These are phyloP conservation scores for Arachis hypogaea DNA, from an alignment of 306 rosid species.

Conservation along the genomic window DNA sequence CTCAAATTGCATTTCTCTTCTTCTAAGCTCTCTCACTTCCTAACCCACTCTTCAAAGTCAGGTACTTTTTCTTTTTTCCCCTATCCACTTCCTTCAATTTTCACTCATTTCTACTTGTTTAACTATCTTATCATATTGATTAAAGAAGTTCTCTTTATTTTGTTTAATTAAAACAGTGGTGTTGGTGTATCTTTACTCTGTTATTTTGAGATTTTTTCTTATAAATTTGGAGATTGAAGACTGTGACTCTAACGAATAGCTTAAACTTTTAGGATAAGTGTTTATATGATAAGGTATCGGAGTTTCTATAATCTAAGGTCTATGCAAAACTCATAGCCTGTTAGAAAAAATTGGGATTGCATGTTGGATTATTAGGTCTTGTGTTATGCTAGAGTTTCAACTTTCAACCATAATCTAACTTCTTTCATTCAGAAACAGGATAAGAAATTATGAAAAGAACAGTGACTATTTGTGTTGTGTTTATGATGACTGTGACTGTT, in stretches of 20 bases:
- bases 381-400: background rate
- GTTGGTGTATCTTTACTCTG: background rate
- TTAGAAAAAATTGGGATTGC: background rate
- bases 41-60: background rate
- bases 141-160: background rate
- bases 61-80: background rate
- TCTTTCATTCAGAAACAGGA: background rate
- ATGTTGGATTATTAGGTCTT: background rate
- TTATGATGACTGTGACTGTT: slow-evolving; percentile 2
- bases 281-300: too few relatives aligned
- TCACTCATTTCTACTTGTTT: background rate
- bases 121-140: too few relatives aligned
- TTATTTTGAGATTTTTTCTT: background rate
- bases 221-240: background rate
- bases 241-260: too few relatives aligned
- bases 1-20: background rate
- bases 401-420: background rate
- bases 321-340: too few relatives aligned
- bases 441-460: background rate
- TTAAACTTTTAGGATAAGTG: too few relatives aligned
- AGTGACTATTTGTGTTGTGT: background rate
- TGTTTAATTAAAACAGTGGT: background rate
- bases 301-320: too few relatives aligned
- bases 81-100: background rate
- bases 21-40: background rate